These are phyloP conservation scores for Chrysanthemum lavandulifolium DNA, from an alignment of 129 eudicot species.

Conservation along the genomic window DNA sequence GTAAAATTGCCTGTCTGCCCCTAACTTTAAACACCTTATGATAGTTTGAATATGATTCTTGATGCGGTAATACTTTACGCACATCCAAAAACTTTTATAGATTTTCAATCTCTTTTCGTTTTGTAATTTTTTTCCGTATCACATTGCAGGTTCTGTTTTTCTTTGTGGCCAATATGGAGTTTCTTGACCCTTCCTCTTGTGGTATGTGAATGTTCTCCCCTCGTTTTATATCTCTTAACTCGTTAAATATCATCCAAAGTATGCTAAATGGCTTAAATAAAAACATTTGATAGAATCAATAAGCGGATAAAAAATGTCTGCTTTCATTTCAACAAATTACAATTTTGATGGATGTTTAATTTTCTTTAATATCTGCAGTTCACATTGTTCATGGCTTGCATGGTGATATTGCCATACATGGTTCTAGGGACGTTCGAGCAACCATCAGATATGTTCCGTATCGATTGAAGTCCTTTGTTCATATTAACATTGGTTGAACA, in stretches of 20 bases:
- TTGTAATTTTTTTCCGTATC: not conserved
- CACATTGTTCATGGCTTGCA: constrained; percentile 88
- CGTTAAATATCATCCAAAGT: no score
- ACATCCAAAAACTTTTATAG: not conserved
- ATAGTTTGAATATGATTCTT: no score
- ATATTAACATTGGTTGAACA: constrained; percentile 22
- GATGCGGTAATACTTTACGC: not conserved
- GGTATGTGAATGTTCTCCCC: constrained; percentile 36
- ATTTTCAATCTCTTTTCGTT: not conserved
- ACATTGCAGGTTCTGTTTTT: constrained; percentile 63
- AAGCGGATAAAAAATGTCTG: no score
- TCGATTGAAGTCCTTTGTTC: constrained; percentile 54
- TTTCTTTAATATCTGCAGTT: constrained; percentile 41
- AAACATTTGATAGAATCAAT: no score
- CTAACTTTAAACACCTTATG: not conserved
- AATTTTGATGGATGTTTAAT: not conserved
- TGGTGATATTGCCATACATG: constrained; percentile 80
- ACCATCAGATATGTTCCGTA: constrained; percentile 63
- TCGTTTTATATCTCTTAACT: not conserved
- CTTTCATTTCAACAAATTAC: not conserved
- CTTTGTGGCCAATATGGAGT: constrained; percentile 96
- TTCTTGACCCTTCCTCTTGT: constrained; percentile 90
- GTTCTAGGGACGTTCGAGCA: constrained; percentile 54
- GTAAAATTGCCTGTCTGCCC: not conserved
- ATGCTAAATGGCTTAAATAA: no score